Evolutionary conservation across 164 flowering plant species (phyloP), one percentile per base, ranked within the genome.

Genomic region (Hamamelis virginiana): DNA sequence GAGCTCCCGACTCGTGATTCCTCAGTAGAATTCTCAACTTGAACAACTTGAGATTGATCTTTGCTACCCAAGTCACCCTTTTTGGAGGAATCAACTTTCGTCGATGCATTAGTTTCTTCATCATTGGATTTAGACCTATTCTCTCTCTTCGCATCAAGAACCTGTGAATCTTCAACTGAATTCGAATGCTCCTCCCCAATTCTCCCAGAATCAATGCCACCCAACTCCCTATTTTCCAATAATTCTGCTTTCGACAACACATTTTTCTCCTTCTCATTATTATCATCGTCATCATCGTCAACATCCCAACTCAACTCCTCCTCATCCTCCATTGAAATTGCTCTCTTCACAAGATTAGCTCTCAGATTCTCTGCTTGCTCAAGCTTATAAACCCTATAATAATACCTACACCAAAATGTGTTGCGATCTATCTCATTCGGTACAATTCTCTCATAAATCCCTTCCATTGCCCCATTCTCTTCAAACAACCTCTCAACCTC

Each of bases 291-390:
- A 0, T 80, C 89, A 50, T 92, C 97, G 22, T 89, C 96, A 48
- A 90, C 86, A 74, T 91, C 96, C 97, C 97, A 91, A 66, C 91
- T 89, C 85, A 91, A 81, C 2, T 82, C 85, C 62, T 89, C 97
- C 57, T 92, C 92, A 28, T 81, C 96, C 22, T 85, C 90, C 58
- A 76, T 72, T 0, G 83, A 74, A 59, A 91, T 90, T 9, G 88
- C 96, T 59, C 88, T 74, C 75, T 86, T 87, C 47, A 94, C 94
- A 65, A 94, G 80, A 76, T 75, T 80, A 59, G 78, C 89, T 59
- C 98, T 82, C 0, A 86, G 82, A 72, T 84, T 90, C 75, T 91
- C 96, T 15, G 78, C 91, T 64, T 80, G 89, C 80, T 82, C 80
- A 45, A 94, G 84, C 85, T 78, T 90, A 69, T 81, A 44, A 52